These are phyloP conservation scores for Metschnikowia vanudenii DNA, from an alignment of 805 yeast species.

Conservation along the genomic window DNA sequence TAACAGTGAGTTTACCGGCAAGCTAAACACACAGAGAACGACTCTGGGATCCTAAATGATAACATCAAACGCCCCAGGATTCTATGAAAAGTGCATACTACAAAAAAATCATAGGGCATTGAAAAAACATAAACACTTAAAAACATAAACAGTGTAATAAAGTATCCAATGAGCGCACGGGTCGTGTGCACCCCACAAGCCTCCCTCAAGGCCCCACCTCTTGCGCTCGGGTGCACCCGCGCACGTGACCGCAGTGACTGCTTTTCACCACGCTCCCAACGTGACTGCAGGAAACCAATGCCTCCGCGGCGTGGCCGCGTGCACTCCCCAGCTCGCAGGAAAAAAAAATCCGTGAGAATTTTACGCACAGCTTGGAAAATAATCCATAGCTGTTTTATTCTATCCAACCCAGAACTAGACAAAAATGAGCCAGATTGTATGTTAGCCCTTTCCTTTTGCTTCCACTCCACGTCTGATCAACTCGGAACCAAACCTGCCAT, in stretches of 20 bases:
- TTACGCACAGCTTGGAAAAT: constrained; percentile 21
- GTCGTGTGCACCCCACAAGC: background rate
- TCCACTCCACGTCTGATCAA: background rate
- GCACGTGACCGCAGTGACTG: constrained; percentile 21
- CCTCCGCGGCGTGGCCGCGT: constrained; percentile 11
- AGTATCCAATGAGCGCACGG: no score
- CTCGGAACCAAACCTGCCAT: no score
- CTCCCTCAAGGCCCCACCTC: no score
- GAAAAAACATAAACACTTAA: no score
- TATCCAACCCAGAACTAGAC: constrained; percentile 21
- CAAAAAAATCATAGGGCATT: no score
- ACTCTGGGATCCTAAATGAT: no score
- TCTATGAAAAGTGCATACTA: no score
- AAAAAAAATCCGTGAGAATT: constrained; percentile 21
- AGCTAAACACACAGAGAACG: no score
- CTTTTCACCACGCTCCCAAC: background rate
- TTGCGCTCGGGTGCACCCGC: no score
- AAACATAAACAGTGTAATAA: no score
- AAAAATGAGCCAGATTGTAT: constrained; percentile 36
- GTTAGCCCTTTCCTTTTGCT: constrained; percentile 15
- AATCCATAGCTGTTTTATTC: constrained; percentile 24
- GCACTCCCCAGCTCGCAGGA: constrained; percentile 10
- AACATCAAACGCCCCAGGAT: no score
- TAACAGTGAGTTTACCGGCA: no score
- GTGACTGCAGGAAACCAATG: constrained; percentile 7